Conservation (phyloP, 2,329 filamentous ascomycete genomes). For the Teratosphaeria viscida region DNA sequence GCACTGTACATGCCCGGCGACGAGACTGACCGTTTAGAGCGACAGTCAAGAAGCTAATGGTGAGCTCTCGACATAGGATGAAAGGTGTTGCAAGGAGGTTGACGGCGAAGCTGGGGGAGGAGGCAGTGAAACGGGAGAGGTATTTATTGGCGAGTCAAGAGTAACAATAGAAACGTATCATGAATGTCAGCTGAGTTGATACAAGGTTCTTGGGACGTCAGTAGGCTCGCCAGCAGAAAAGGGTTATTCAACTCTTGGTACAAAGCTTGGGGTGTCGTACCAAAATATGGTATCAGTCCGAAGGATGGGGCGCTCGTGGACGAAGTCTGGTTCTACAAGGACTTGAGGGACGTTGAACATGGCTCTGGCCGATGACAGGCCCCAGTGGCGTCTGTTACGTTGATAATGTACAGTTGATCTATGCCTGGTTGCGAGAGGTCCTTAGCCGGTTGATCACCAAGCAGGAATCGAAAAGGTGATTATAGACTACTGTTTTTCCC, state of each 20-base stretch:
- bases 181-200: neutral
- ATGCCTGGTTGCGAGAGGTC: neutral
- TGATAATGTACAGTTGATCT: neutral
- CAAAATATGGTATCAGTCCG: constrained; percentile 43
- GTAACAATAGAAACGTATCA: neutral
- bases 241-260: constrained; percentile 49
- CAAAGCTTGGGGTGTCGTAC: constrained; percentile 44
- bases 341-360: constrained; percentile 26
- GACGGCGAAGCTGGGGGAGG: constrained; percentile 45
- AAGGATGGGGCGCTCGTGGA: constrained; percentile 38
- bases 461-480: neutral
- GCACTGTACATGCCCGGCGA: constrained; percentile 43
- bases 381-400: neutral
- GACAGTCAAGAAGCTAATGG: constrained; percentile 48
- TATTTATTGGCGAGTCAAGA: constrained; percentile 43
- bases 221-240: constrained; percentile 43
- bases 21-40: constrained; percentile 48
- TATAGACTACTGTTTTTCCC: neutral
- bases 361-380: neutral
- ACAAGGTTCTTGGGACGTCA: constrained; percentile 44
- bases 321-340: constrained; percentile 51
- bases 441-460: neutral
- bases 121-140: constrained; percentile 40
- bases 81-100: constrained; percentile 44
- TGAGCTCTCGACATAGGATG: constrained; percentile 42